A percentile compares a stretch with the other conserved stretches of the same genome.
These are phyloP conservation scores for Debaryomyces tyrocola DNA, from an alignment of 805 yeast species.

Conservation along the genomic window DNA sequence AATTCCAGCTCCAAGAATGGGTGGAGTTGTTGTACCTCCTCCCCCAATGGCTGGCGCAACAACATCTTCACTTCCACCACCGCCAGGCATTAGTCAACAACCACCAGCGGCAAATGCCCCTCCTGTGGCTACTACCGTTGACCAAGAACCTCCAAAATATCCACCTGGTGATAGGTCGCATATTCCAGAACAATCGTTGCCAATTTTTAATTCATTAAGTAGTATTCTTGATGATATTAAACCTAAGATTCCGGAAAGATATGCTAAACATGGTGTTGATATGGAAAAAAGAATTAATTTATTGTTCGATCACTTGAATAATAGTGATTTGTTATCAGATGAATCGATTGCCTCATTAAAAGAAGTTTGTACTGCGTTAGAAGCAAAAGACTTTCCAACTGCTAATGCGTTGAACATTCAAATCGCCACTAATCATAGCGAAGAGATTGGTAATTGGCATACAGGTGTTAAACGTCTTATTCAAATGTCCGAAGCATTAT, in stretches of 20 bases:
- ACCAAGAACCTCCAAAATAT: slow-evolving; percentile 23
- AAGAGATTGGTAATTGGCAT: slow-evolving; percentile 89
- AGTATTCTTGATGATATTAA: slow-evolving; percentile 59
- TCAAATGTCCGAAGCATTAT: slow-evolving; percentile 58
- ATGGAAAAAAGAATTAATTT: slow-evolving; percentile 79
- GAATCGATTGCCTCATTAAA: slow-evolving; percentile 56
- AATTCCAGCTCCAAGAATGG: slow-evolving; percentile 16
- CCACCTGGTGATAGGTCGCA: slow-evolving; percentile 72
- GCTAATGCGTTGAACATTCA: slow-evolving; percentile 60
- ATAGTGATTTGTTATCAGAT: slow-evolving; percentile 60
- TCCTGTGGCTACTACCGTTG: slow-evolving; percentile 22
- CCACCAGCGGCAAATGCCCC: slow-evolving; percentile 18
- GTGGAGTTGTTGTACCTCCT: slow-evolving; percentile 21
- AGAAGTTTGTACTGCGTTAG: slow-evolving; percentile 51
- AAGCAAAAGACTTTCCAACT: slow-evolving; percentile 50
- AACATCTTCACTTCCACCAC: slow-evolving; percentile 22
- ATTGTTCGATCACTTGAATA: slow-evolving; percentile 75
- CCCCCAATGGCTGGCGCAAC: slow-evolving; percentile 10
- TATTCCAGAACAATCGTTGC: slow-evolving; percentile 57
- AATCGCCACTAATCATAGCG: slow-evolving; percentile 62
- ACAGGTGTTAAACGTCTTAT: slow-evolving; percentile 87
- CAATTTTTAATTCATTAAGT: slow-evolving; percentile 58
- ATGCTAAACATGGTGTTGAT: slow-evolving; percentile 70
- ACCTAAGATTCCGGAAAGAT: slow-evolving; percentile 75
- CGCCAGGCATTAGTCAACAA: slow-evolving; percentile 7